phyloP scores from a whole-genome alignment of 2,329 filamentous ascomycete species.

The Neofusicoccum parvum region DNA sequence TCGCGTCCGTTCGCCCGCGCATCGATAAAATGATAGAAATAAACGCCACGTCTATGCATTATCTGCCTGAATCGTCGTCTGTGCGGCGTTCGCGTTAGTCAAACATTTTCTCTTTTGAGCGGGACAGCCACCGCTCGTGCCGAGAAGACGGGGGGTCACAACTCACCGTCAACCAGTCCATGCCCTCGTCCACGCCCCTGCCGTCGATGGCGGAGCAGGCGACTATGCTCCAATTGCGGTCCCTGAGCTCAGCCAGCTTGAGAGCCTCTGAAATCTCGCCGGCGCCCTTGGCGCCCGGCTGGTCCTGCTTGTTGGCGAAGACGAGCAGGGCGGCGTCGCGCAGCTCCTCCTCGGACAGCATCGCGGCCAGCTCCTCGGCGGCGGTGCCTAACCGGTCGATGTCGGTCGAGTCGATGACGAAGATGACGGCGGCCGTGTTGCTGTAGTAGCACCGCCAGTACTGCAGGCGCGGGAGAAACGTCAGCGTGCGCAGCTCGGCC shows the following conservation, averaged over 20 bases:
- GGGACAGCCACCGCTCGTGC: too few species aligned
- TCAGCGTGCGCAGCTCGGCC: conserved; percentile 16
- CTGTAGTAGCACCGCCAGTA: conserved; percentile 99
- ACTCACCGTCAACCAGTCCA: conserved; percentile 96
- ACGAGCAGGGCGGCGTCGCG: conserved; percentile 90
- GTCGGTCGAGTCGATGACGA: conserved; percentile 97
- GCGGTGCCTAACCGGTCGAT: conserved; percentile 93
- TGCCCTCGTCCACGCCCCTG: conserved; percentile 90
- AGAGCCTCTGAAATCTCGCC: conserved; percentile 95
- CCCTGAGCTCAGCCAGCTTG: conserved; percentile 84
- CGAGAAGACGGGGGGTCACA: not conserved
- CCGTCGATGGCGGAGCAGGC: conserved; percentile 96
- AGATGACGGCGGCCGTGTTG: conserved; percentile 97
- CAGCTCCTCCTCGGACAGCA: conserved; percentile 96
- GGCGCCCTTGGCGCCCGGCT: conserved; percentile 93
- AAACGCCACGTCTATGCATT: conserved; percentile 17
- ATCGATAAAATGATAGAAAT: not conserved
- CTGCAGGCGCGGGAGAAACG: conserved; percentile 2
- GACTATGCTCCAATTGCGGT: conserved; percentile 99
- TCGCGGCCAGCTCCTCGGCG: conserved; percentile 86
- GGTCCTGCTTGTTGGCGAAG: conserved; percentile 99
- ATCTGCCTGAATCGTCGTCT: conserved; percentile 22
- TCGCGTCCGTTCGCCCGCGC: not conserved
- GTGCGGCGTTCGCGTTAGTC: not conserved
- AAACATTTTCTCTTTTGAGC: not conserved